Evolutionary conservation across 2,329 filamentous ascomycete genomes (phyloP).

Genomic region (Fusarium heterosporum): DNA sequence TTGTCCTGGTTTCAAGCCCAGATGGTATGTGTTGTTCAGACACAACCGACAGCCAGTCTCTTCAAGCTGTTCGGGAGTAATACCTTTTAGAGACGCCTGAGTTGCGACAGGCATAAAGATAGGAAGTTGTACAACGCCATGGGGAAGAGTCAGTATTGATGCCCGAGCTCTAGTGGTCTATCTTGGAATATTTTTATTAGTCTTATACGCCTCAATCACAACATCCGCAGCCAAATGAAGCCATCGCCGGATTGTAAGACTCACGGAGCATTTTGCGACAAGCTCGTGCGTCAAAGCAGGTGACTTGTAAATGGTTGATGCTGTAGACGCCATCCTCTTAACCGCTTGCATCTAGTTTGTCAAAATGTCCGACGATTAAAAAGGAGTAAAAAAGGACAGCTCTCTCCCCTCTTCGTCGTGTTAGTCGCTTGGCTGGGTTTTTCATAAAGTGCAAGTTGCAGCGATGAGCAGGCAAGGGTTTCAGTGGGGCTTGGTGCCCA

Average conservation of each 20-base stretch:
- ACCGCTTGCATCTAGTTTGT: constrained; percentile 48
- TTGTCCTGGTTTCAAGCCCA: constrained; percentile 94
- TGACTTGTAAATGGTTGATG: constrained; percentile 62
- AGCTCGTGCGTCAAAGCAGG: constrained; percentile 83
- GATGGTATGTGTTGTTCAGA: constrained; percentile 97
- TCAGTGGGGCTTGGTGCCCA: constrained; percentile 36
- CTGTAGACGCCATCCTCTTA: constrained; percentile 62
- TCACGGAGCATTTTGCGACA: constrained; percentile 82
- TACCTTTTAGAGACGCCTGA: constrained; percentile 92
- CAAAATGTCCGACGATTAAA: not conserved
- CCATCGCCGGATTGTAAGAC: constrained; percentile 47
- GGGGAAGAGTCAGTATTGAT: constrained; percentile 86
- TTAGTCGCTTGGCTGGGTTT: constrained; percentile 24
- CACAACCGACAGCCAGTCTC: constrained; percentile 90
- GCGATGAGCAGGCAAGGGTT: constrained; percentile 31
- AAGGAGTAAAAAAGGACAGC: not conserved
- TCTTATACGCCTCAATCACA: constrained; percentile 5
- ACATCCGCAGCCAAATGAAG: constrained; percentile 17
- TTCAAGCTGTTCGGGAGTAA: constrained; percentile 92
- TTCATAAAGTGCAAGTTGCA: constrained; percentile 23
- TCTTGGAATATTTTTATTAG: constrained; percentile 38
- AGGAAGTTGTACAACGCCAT: constrained; percentile 89
- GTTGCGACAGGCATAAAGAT: constrained; percentile 99
- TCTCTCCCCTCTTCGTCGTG: constrained; percentile 15
- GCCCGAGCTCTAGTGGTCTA: constrained; percentile 96